Conservation (phyloP, 2,329 filamentous ascomycete species). For the Sordariomycetes sp. region DNA sequence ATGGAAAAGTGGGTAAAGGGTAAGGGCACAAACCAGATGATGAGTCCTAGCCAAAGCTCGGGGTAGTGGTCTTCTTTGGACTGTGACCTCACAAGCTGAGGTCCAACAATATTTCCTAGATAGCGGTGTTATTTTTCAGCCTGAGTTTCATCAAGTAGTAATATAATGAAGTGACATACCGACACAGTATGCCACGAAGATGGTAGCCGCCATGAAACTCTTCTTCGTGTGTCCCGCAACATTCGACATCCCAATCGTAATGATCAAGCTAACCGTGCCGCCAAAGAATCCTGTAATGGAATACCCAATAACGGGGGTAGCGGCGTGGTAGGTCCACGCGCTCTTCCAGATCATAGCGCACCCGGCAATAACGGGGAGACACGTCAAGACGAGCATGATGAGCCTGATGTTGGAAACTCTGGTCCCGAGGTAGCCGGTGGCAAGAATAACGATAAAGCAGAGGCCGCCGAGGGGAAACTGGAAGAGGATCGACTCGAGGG, state of each 20-base stretch:
- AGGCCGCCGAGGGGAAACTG: constrained; percentile 63
- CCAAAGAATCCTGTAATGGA: constrained; percentile 63
- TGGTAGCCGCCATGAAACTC: constrained; percentile 59
- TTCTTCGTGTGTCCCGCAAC: constrained; percentile 69
- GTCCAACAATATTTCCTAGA: constrained; percentile 59
- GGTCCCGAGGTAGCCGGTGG: constrained; percentile 51
- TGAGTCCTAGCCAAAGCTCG: constrained; percentile 55
- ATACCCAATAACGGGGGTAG: constrained; percentile 56
- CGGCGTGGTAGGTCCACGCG: constrained; percentile 48
- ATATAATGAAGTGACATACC: constrained; percentile 17
- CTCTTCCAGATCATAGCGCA: constrained; percentile 65
- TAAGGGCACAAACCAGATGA: constrained; percentile 32
- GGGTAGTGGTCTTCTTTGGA: constrained; percentile 56
- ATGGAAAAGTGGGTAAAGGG: not conserved
- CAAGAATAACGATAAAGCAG: constrained; percentile 52
- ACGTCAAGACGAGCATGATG: constrained; percentile 49
- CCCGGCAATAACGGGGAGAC: constrained; percentile 61
- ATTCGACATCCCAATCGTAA: constrained; percentile 45
- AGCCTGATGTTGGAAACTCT: constrained; percentile 50
- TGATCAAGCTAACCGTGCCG: constrained; percentile 47
- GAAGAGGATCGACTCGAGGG: constrained; percentile 53
- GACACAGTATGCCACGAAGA: constrained; percentile 65
- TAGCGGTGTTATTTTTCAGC: too few species aligned
- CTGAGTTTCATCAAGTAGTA: not conserved
- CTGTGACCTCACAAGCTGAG: constrained; percentile 55